Evolutionary conservation across 805 yeast species (phyloP), one percentile per base, ranked within the genome.

Genomic region (Kodamaea lidongshanica): DNA sequence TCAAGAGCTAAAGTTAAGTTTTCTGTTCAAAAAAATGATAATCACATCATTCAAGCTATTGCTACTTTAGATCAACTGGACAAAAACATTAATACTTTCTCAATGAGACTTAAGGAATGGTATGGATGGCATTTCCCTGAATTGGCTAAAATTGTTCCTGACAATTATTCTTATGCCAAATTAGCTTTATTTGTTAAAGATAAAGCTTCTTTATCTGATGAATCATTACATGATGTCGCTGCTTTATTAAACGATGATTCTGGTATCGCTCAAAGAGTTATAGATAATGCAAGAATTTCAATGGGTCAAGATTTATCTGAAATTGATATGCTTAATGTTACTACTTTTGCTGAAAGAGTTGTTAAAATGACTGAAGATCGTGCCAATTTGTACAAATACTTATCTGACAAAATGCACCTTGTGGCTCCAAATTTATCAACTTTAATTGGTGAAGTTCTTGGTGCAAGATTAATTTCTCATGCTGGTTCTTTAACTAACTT

Each of bases 81-180:
- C 67, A 94, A 94, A 69, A 98, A 92, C 59, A 82, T 92, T 63
- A 92, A 92, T 72, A 88, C 96, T 38, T 92, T 84, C 60, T 80
- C 96, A 37, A 87, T 87, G 96, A 79, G 96, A 65, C 92, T 83
- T 45, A 85, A 87, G 69, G 96, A 87, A 67, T 87, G 96, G 96
- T 87, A 87, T 67, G 94, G 95, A 50, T 87, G 96, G 96, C 96
- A 87, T 60, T 87, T 92, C 79, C 96, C 96, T 37, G 96, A 87
- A 68, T 75, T 87, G 65, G 92, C 94, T 49, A 84, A 82, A 65
- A 74, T 88, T 50, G 94, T 84, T 32, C 77, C 85, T 45, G 96
- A 88, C 63, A 87, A 86, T 72, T 83, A 82, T 68, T 66, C 71
- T 41, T 88, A 73, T 61, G 95, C 96, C 46, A 77, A 73, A 58